phyloP scores from a whole-genome alignment of 345 rosid genomes.

The Gossypium anomalum region DNA sequence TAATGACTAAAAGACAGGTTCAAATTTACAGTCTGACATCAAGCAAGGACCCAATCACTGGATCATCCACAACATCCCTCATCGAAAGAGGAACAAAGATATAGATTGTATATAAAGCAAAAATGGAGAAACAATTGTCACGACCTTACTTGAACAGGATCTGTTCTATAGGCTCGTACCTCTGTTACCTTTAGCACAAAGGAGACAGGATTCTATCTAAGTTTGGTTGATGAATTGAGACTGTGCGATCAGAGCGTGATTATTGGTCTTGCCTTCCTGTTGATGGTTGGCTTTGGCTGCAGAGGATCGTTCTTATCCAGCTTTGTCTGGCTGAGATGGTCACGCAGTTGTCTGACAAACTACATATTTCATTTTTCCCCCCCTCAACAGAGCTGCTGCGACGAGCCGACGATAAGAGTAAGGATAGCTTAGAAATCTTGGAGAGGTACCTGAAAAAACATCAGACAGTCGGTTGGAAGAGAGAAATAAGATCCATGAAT shows the following conservation, averaged over 20 bases:
- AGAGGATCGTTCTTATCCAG: neutral
- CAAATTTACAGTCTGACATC: too few relatives aligned
- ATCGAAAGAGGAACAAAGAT: too few relatives aligned
- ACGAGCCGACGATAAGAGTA: too few relatives aligned
- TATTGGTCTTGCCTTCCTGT: neutral
- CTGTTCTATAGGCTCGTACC: neutral
- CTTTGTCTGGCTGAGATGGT: neutral
- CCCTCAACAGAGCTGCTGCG: too few relatives aligned
- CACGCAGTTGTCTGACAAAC: neutral
- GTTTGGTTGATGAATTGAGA: neutral
- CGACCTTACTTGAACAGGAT: neutral
- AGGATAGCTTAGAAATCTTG: too few relatives aligned
- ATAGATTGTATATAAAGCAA: too few relatives aligned
- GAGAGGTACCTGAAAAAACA: too few relatives aligned
- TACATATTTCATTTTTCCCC: fast-evolving
- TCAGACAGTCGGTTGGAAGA: too few relatives aligned
- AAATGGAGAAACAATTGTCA: fast-evolving
- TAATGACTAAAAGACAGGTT: too few relatives aligned
- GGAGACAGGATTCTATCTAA: neutral
- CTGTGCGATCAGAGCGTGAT: neutral
- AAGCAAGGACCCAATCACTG: too few relatives aligned
- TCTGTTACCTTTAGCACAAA: neutral
- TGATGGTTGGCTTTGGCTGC: neutral
- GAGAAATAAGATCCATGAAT: too few relatives aligned
- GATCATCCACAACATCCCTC: too few relatives aligned